Conservation (phyloP, 2,329 filamentous ascomycete species). For the Colletotrichum sp. region DNA sequence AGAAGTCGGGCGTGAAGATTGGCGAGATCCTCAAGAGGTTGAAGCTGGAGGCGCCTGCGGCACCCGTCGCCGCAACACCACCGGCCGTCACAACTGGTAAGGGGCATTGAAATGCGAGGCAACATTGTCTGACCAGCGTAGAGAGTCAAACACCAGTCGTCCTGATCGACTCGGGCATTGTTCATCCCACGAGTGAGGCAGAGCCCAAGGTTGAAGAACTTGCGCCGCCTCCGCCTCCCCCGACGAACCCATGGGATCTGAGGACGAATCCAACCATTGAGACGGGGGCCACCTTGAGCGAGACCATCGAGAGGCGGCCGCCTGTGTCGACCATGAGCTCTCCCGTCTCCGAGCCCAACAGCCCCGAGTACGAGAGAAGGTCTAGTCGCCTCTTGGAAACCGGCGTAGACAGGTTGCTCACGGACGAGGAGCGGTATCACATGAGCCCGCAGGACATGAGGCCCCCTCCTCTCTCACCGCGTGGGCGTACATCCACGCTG, state of each 20-base stretch:
- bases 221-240: slow-evolving; percentile 1
- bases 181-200: not conserved
- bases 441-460: not conserved
- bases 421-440: slow-evolving; percentile 19
- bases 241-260: slow-evolving; percentile 19
- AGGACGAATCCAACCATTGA: not conserved
- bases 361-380: not conserved
- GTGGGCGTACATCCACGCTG: not conserved
- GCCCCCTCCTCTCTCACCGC: not conserved
- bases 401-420: not conserved
- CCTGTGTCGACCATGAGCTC: slow-evolving; percentile 16
- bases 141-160: not conserved
- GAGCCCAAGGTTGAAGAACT: slow-evolving; percentile 20
- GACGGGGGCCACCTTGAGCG: not conserved
- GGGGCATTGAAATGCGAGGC: not conserved
- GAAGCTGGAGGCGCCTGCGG: slow-evolving; percentile 45
- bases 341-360: slow-evolving; percentile 2
- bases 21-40: slow-evolving; percentile 58
- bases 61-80: not conserved
- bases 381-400: not conserved
- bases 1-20: slow-evolving; percentile 53
- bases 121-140: not conserved
- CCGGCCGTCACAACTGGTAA: not conserved
- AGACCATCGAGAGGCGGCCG: not conserved
- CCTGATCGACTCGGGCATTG: not conserved